Conservation (phyloP, 495 filamentous ascomycete species). For the Xylaria castorea region DNA sequence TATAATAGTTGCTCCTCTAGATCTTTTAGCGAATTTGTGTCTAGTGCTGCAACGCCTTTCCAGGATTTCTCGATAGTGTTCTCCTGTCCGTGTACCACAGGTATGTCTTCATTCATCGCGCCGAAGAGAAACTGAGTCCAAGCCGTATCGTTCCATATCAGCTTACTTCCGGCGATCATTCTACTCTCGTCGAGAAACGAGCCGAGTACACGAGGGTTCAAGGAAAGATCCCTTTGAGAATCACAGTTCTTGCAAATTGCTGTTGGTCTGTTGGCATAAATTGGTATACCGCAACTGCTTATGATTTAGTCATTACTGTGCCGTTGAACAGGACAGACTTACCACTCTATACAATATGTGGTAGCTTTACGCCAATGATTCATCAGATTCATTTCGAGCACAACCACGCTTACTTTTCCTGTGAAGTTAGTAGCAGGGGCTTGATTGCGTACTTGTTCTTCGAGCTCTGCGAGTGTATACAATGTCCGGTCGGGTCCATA, state of each 20-base stretch:
- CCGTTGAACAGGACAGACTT: conserved; percentile 28
- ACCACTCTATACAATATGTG: conserved; percentile 66
- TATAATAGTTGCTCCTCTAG: conserved; percentile 59
- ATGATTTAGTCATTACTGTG: conserved; percentile 4
- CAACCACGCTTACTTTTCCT: conserved; percentile 64
- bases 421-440: conserved; percentile 52
- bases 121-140: conserved; percentile 62
- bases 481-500: conserved; percentile 54
- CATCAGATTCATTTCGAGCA: conserved; percentile 61
- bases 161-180: conserved; percentile 51
- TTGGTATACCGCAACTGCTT: conserved; percentile 60
- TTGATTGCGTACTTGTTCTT: conserved; percentile 57
- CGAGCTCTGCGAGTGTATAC: conserved; percentile 66
- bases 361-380: conserved; percentile 52
- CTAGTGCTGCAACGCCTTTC: conserved; percentile 45
- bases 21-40: conserved; percentile 46
- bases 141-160: conserved; percentile 58
- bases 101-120: conserved; percentile 21
- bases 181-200: conserved; percentile 64
- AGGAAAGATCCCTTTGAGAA: conserved; percentile 46
- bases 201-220: conserved; percentile 64
- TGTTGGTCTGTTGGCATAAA: conserved; percentile 58
- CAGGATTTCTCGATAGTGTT: conserved; percentile 36
- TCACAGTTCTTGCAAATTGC: conserved; percentile 62
- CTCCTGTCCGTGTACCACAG: background rate